Evolutionary conservation across 306 rosid species (phyloP).

Genomic region (Datisca glomerata): DNA sequence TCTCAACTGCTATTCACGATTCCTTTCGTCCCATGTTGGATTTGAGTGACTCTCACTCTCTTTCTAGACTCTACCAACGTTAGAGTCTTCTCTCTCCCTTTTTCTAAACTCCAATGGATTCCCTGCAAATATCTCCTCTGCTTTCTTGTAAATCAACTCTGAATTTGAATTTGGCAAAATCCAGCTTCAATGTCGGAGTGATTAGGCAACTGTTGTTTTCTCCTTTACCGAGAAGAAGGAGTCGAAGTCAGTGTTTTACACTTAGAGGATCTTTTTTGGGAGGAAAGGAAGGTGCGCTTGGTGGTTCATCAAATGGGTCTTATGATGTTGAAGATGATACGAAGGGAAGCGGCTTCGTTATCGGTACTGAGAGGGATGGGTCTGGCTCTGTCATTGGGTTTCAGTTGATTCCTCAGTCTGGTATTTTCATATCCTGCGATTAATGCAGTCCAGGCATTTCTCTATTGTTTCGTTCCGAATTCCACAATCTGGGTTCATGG

Average conservation of each 20-base stretch:
- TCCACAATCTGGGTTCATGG: background rate
- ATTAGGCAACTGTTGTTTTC: constrained; percentile 13
- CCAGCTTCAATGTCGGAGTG: constrained; percentile 2
- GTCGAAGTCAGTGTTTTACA: constrained; percentile 11
- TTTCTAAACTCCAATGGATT: constrained; percentile 24
- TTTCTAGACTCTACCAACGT: constrained; percentile 1
- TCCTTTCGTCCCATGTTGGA: constrained; percentile 21
- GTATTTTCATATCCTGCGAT: constrained; percentile 8
- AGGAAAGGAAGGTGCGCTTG: constrained; percentile 6
- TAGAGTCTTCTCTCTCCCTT: background rate
- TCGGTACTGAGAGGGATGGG: constrained; percentile 31
- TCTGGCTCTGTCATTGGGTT: constrained; percentile 42
- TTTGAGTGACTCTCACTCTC: constrained; percentile 4
- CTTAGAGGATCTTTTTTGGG: constrained; percentile 22
- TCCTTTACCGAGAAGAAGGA: constrained; percentile 10
- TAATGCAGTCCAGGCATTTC: background rate
- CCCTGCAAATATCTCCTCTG: constrained; percentile 21
- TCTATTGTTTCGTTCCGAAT: no score
- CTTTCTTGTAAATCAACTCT: constrained; percentile 17
- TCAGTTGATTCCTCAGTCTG: constrained; percentile 28
- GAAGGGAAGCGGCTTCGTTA: constrained; percentile 11
- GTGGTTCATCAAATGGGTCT: constrained; percentile 17
- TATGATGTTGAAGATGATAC: constrained; percentile 14
- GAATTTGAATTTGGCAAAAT: constrained; percentile 2
- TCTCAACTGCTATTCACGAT: constrained; percentile 17